Conservation (phyloP, 345 rosid genomes). For the Cardiospermum halicacabum region DNA sequence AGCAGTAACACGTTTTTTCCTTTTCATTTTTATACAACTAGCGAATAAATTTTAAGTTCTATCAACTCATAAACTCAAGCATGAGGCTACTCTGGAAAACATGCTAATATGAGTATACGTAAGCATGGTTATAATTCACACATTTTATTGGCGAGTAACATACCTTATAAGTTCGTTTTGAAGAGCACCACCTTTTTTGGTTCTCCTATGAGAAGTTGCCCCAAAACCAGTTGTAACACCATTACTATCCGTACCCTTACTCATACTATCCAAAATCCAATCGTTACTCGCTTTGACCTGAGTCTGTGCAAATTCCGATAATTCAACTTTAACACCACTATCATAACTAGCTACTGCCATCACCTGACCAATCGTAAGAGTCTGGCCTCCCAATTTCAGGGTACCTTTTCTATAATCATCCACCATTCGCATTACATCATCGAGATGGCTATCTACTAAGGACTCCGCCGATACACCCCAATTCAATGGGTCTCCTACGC, state of each 20-base stretch:
- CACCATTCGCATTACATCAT: conserved; percentile 42
- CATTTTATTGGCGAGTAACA: too few relatives aligned
- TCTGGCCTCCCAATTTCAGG: conserved; percentile 32
- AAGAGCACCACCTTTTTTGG: conserved; percentile 34
- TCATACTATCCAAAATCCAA: conserved; percentile 35
- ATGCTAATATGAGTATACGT: too few relatives aligned
- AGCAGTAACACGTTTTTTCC: too few relatives aligned
- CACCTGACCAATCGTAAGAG: conserved; percentile 41
- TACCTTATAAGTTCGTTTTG: conserved; percentile 39
- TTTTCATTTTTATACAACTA: too few relatives aligned
- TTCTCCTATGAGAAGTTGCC: conserved; percentile 36
- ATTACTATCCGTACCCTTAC: conserved; percentile 27
- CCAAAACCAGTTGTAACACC: conserved; percentile 44
- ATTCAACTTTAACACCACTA: conserved; percentile 20
- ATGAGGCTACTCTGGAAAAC: too few relatives aligned
- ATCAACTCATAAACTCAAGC: too few relatives aligned
- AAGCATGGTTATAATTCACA: too few relatives aligned
- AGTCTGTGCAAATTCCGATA: conserved; percentile 21
- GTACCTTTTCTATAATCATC: conserved; percentile 28
- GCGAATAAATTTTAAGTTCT: too few relatives aligned
- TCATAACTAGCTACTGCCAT: conserved; percentile 27
- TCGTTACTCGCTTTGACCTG: conserved; percentile 36
- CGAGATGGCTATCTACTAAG: conserved; percentile 43
- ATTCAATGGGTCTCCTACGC: conserved; percentile 32
- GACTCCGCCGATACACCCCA: conserved; percentile 38